A percentile compares a stretch with the other conserved stretches of the same genome.
These are phyloP conservation scores for Seiridium unicorne DNA, from an alignment of 2,329 filamentous ascomycete genomes.

Conservation along the genomic window DNA sequence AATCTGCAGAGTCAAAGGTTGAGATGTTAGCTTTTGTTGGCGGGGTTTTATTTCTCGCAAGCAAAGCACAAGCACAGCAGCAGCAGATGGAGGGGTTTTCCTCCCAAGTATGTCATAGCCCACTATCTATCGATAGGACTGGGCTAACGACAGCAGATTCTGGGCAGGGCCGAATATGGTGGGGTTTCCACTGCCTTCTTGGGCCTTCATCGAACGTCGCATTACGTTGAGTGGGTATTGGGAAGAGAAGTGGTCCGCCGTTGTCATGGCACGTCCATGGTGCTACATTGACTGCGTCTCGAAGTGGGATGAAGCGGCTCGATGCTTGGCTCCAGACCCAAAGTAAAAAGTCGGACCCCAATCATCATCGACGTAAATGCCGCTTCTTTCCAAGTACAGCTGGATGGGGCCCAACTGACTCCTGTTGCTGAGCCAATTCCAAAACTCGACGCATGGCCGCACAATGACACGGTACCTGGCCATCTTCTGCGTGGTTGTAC, in stretches of 20 bases:
- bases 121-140: conserved; percentile 1
- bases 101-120: conserved; percentile 1
- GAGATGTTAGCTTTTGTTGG: conserved; percentile 6
- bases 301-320: conserved; percentile 1
- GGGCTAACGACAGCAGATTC: conserved; percentile 1
- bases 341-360: neutral
- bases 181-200: neutral
- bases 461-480: too few relatives aligned
- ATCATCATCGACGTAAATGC: neutral
- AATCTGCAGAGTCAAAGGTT: neutral
- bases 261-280: conserved; percentile 1
- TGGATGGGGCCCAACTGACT: neutral
- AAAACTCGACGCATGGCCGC: too few relatives aligned
- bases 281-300: neutral
- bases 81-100: conserved; percentile 3
- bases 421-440: neutral
- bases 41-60: conserved; percentile 1
- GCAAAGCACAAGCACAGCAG: neutral
- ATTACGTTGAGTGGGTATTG: conserved; percentile 3
- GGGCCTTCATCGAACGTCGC: conserved; percentile 1
- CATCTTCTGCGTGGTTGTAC: too few relatives aligned
- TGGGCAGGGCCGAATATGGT: conserved; percentile 7
- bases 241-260: neutral
- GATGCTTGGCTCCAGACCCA: neutral
- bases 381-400: neutral